Conservation (phyloP, 1,139 yeast genomes). For the Candida freyschussii region DNA sequence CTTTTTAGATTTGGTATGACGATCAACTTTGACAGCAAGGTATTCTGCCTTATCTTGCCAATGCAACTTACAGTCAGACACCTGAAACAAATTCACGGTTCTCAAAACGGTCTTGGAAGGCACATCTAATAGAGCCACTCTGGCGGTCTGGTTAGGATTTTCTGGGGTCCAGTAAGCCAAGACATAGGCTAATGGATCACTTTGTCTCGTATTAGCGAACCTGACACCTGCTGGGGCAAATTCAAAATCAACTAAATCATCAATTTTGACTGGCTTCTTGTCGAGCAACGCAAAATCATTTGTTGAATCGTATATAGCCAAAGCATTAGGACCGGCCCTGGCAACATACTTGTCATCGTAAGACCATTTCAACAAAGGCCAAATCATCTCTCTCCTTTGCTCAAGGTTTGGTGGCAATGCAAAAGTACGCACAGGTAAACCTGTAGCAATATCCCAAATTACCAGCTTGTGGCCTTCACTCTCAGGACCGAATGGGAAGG, state of each 20-base stretch:
- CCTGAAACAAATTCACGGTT: conserved; percentile 92
- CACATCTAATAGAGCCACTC: conserved; percentile 86
- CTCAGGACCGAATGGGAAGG: conserved; percentile 80
- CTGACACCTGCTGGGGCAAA: conserved; percentile 89
- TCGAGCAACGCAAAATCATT: conserved; percentile 71
- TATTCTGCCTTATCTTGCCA: conserved; percentile 90
- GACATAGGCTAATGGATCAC: conserved; percentile 47
- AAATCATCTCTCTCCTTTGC: conserved; percentile 69
- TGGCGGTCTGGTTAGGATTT: conserved; percentile 85
- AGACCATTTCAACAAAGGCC: conserved; percentile 99
- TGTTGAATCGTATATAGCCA: conserved; percentile 76
- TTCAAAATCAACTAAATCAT: conserved; percentile 86
- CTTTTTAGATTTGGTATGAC: conserved; percentile 94
- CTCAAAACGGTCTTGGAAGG: conserved; percentile 81
- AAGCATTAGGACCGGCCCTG: conserved; percentile 89
- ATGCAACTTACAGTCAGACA: conserved; percentile 82
- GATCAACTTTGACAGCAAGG: conserved; percentile 92
- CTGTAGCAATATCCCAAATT: conserved; percentile 86
- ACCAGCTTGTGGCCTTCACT: conserved; percentile 93
- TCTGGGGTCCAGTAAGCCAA: conserved; percentile 98
- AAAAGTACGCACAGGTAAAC: conserved; percentile 83
- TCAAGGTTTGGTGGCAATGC: conserved; percentile 79
- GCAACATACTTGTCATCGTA: conserved; percentile 92
- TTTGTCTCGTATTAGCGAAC: conserved; percentile 50
- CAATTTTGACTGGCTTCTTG: conserved; percentile 78